Evolutionary conservation across 2,329 filamentous ascomycete genomes (phyloP).

Genomic region (Sordariomycetes sp.): DNA sequence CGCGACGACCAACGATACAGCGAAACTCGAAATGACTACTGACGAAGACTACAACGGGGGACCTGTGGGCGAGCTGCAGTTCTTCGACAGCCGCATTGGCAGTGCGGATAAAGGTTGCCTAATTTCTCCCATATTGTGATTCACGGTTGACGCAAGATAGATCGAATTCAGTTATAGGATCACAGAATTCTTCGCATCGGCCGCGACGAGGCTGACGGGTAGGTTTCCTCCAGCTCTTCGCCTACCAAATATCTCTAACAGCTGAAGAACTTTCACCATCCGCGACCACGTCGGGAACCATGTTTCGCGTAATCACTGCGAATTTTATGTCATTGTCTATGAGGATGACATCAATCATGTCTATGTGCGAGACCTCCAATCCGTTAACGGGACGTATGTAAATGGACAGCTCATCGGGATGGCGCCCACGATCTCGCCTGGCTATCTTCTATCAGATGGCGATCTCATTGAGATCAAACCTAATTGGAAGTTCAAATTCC

Average conservation of each 20-base stretch:
- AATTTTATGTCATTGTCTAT: constrained; percentile 45
- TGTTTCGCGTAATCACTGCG: constrained; percentile 46
- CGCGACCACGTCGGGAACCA: no score
- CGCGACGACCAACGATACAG: no score
- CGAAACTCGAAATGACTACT: no score
- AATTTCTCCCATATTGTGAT: no score
- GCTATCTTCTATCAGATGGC: constrained; percentile 38
- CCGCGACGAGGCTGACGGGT: no score
- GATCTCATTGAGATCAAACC: constrained; percentile 35
- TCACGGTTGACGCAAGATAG: no score
- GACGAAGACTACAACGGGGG: no score
- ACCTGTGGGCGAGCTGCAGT: background rate
- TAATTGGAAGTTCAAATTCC: constrained; percentile 25
- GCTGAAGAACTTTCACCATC: constrained; percentile 27
- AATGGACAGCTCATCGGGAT: constrained; percentile 34
- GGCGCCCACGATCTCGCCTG: constrained; percentile 24
- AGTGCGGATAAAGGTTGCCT: background rate
- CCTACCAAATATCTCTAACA: no score
- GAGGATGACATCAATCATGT: constrained; percentile 33
- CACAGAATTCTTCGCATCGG: no score
- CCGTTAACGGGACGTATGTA: constrained; percentile 43
- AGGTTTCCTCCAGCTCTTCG: no score
- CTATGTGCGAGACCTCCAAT: constrained; percentile 47
- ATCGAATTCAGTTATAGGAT: no score
- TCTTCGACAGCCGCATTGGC: constrained; percentile 1